Conservation (phyloP, 345 rosid genomes). For the Salix viminalis region DNA sequence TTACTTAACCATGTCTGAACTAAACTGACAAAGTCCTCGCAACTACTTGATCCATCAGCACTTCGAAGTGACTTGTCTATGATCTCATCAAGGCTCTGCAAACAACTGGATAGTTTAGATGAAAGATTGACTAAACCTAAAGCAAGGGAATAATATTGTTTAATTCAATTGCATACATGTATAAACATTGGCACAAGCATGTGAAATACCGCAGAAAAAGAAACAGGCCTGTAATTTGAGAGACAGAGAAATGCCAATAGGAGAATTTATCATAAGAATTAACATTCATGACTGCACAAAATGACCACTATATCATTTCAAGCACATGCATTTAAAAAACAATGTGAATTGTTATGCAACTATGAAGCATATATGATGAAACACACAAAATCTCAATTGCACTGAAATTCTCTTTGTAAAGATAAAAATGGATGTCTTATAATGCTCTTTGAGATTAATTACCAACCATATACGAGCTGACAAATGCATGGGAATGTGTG, state of each 20-base stretch:
- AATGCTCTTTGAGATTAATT: constrained; percentile 3
- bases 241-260: not conserved
- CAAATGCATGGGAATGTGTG: constrained; percentile 98
- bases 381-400: not conserved
- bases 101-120: constrained; percentile 19
- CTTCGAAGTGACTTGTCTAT: constrained; percentile 53
- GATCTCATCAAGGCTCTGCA: constrained; percentile 88
- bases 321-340: not conserved
- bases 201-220: not conserved
- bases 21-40: constrained; percentile 79
- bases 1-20: constrained; percentile 75
- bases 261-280: not conserved
- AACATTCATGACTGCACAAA: not conserved
- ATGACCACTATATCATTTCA: not conserved
- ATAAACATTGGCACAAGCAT: not conserved
- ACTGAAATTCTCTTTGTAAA: not conserved
- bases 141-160: not conserved
- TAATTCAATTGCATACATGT: not conserved
- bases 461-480: constrained; percentile 94
- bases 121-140: constrained; percentile 3
- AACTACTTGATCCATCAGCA: constrained; percentile 56
- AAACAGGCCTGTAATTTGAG: not conserved
- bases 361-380: not conserved
- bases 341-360: not conserved
- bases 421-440: not conserved